Base-by-base conservation (phyloP, 2,329 filamentous ascomycete species). In the Aspergillus ustus region DNA sequence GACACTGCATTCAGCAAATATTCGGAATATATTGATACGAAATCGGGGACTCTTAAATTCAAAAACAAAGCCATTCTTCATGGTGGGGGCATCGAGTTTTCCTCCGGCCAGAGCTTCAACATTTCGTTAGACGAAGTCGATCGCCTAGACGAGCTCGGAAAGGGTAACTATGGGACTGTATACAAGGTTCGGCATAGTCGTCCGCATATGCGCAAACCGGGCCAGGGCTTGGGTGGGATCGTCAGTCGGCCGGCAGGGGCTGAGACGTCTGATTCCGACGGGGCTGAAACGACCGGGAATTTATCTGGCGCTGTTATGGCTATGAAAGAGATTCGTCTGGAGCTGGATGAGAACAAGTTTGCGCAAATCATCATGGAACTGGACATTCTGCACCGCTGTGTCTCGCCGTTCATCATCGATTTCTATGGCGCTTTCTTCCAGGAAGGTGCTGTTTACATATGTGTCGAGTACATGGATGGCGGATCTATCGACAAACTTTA, bases 361-460 rank as follows among this genome's bases (percentile, higher is more conserved):
- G 90, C 92, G 7, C 93, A 94, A 43, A 99, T 99, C 72, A 90
- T 98, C 70, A 99, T 98, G 86, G 95, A 99, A 78, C 83, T 99
- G 52, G 92, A 99, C 71, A 94, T 99, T 65, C 83, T 99, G 2
- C 95, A 99, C 79, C 91, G 95, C 69, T 99, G 95, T 73, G 84
- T 95, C 3, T 97, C 93, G 2, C 94, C 95, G 0, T 97, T 94
- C 77, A 98, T 99, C 69, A 95, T 99, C 76, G 94, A 99, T 74
- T 99, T 99, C 72, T 99, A 98, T 75, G 95, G 95, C 0, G 95
- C 95, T 5, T 99, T 99, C 76, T 99, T 97, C 83, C 95, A 99
- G 74, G 95, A 99, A 80, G 94, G 95, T 29, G 95, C 95, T 0
- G 95, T 99, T 1, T 99, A 99, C 78, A 98, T 99, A 77, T 99